Percentiles rank a stretch among this genome's conserved stretches.
Conservation (phyloP, 2,329 filamentous ascomycete species). For the Colletotrichum kahawae region DNA sequence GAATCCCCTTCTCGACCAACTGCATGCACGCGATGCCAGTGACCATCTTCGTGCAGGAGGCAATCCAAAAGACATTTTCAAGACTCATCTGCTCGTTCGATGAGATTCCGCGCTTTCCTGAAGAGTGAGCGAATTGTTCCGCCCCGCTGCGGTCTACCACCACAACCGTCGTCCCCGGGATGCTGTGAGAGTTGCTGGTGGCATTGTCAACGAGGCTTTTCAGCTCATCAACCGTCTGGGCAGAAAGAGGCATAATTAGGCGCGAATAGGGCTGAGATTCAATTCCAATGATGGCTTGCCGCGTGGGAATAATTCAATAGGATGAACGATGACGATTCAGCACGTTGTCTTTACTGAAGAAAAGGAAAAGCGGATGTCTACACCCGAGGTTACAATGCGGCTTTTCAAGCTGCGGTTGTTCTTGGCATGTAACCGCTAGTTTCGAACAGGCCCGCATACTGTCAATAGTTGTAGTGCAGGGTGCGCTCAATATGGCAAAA, state of each 20-base stretch:
- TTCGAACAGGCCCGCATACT: background rate
- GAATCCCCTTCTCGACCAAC: slow-evolving; percentile 55
- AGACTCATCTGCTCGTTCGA: slow-evolving; percentile 58
- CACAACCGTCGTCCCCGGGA: slow-evolving; percentile 51
- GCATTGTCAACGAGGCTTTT: slow-evolving; percentile 38
- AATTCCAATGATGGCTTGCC: background rate
- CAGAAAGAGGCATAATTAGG: slow-evolving; percentile 9
- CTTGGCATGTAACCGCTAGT: background rate
- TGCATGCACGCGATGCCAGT: slow-evolving; percentile 60
- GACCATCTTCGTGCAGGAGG: slow-evolving; percentile 63
- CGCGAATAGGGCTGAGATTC: background rate
- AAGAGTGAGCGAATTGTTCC: slow-evolving; percentile 51
- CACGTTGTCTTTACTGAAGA: background rate
- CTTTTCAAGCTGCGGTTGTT: background rate
- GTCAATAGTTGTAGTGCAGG: background rate
- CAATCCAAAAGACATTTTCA: slow-evolving; percentile 66
- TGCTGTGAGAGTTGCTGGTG: slow-evolving; percentile 38
- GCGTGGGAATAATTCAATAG: background rate
- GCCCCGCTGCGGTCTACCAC: slow-evolving; percentile 52
- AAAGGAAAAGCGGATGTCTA: background rate
- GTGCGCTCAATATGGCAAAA: background rate
- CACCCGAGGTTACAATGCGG: background rate
- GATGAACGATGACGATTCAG: background rate
- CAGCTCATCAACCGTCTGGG: slow-evolving; percentile 8
- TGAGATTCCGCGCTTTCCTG: slow-evolving; percentile 49